Percentiles rank a stretch among this genome's conserved stretches.
Conservation (phyloP, 208 protist genomes). For the Trypanosoma rangeli region DNA sequence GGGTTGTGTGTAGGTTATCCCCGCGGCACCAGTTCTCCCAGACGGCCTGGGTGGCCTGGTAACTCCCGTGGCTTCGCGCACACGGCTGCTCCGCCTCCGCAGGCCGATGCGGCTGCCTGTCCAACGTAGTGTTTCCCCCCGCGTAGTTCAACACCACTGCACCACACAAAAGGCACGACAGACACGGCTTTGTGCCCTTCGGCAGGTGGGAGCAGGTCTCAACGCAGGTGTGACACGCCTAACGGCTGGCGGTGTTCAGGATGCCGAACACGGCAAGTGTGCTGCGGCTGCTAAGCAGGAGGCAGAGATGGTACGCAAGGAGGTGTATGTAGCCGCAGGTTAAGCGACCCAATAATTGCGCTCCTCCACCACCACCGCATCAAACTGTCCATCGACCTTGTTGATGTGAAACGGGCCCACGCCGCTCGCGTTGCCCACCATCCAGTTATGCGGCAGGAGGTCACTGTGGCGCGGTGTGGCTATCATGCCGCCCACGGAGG, state of each 20-base stretch:
- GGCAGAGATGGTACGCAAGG: constrained; percentile 26
- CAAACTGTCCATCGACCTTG: constrained; percentile 29
- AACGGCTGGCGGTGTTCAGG: constrained; percentile 1
- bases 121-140: neutral
- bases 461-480: constrained; percentile 26
- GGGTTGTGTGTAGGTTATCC: neutral
- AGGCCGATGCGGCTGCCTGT: constrained; percentile 1
- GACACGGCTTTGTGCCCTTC: constrained; percentile 7
- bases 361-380: constrained; percentile 21
- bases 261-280: neutral
- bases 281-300: constrained; percentile 3
- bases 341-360: constrained; percentile 20
- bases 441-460: constrained; percentile 36
- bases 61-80: neutral
- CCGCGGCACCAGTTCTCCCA: constrained; percentile 15
- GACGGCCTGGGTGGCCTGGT: neutral
- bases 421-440: constrained; percentile 4
- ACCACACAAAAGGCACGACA: constrained; percentile 13
- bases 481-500: constrained; percentile 23
- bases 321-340: constrained; percentile 29
- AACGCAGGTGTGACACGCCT: constrained; percentile 12
- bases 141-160: neutral
- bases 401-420: constrained; percentile 28
- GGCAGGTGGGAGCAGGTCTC: constrained; percentile 16
- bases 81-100: neutral